A percentile compares a stretch with the other conserved stretches of the same genome.
phyloP scores from a whole-genome alignment of 1,284 basidiomycete genomes.

The Chondrostereum purpureum region DNA sequence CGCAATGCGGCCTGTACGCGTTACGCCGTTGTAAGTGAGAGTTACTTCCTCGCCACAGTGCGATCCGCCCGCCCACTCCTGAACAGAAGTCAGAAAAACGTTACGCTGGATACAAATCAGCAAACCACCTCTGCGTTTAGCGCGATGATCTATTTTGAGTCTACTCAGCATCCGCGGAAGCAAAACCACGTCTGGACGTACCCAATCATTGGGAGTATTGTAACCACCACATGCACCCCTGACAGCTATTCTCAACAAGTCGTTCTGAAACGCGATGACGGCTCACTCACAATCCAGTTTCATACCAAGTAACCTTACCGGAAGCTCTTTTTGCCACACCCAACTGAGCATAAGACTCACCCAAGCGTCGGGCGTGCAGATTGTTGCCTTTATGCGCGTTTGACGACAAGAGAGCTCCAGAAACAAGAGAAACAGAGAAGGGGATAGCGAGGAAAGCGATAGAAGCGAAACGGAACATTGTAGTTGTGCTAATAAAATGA shows the following conservation, averaged over 20 bases:
- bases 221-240: slow-evolving; percentile 32
- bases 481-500: too few relatives aligned
- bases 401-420: neutral
- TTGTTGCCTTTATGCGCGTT: neutral
- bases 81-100: neutral
- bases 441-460: neutral
- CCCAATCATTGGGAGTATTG: slow-evolving; percentile 25
- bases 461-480: too few relatives aligned
- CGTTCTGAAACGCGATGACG: slow-evolving; percentile 2
- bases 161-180: neutral
- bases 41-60: slow-evolving; percentile 51
- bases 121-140: slow-evolving; percentile 29
- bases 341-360: too few relatives aligned
- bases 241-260: neutral
- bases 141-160: slow-evolving; percentile 34
- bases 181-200: slow-evolving; percentile 19
- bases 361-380: too few relatives aligned
- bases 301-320: neutral
- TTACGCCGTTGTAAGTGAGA: slow-evolving; percentile 49
- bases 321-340: too few relatives aligned
- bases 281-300: slow-evolving; percentile 5
- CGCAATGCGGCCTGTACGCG: slow-evolving; percentile 42
- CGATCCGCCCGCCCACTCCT: slow-evolving; percentile 33
- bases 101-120: neutral
- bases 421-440: neutral